A percentile compares a stretch with the other conserved stretches of the same genome.
These are phyloP conservation scores for Synchytrium microbalum DNA, from an alignment of 371 early-diverging fungal species.

Conservation along the genomic window DNA sequence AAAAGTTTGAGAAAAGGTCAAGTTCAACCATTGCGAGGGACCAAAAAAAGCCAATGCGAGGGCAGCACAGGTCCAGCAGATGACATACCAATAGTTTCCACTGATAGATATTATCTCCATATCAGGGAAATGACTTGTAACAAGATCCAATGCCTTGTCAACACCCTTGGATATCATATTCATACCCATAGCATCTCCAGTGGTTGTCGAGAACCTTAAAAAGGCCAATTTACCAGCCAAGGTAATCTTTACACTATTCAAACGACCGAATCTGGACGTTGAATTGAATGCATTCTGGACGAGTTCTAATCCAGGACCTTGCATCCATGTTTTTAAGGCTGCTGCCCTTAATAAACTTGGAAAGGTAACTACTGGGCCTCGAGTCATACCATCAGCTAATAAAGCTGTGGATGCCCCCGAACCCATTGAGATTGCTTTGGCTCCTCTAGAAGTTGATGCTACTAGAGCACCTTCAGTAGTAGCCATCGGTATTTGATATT, in stretches of 20 bases:
- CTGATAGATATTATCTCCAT: constrained; percentile 78
- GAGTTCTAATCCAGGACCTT: constrained; percentile 49
- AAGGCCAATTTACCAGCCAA: constrained; percentile 77
- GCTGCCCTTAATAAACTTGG: constrained; percentile 57
- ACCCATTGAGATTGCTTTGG: constrained; percentile 87
- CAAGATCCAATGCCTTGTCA: constrained; percentile 40
- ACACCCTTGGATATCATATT: constrained; percentile 98
- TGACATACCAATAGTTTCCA: constrained; percentile 53
- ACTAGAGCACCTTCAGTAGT: constrained; percentile 94
- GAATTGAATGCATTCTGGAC: constrained; percentile 77
- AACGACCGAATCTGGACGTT: constrained; percentile 82
- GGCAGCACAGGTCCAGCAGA: no score
- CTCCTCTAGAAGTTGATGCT: constrained; percentile 94
- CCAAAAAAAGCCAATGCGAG: no score
- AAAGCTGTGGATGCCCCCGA: constrained; percentile 85
- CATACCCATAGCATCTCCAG: constrained; percentile 99
- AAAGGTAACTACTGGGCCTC: constrained; percentile 90
- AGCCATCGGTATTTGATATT: constrained; percentile 87
- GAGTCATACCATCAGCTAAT: constrained; percentile 85
- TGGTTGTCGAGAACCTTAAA: constrained; percentile 82
- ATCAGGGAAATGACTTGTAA: constrained; percentile 56
- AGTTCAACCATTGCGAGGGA: no score
- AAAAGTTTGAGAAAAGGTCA: no score
- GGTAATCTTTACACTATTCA: constrained; percentile 68
- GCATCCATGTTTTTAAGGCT: constrained; percentile 69